phyloP scores from a whole-genome alignment of 352 stramenopile species.

The Globisporangium spiculum region DNA sequence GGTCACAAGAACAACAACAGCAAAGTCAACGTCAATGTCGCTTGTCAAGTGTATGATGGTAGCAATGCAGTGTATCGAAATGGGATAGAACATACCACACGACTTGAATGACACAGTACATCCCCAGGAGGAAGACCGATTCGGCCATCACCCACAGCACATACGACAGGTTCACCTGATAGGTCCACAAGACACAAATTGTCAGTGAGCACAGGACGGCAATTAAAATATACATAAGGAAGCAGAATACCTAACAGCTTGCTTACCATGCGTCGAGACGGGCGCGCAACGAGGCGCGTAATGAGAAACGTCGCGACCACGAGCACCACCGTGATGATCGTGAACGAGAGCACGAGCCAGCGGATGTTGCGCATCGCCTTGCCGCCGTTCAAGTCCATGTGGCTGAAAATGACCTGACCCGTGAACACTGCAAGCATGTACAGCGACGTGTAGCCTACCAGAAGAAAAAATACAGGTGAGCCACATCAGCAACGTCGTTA shows the following conservation, averaged over 20 bases:
- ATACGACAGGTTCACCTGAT: conserved; percentile 77
- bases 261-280: conserved; percentile 72
- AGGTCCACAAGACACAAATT: background rate
- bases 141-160: conserved; percentile 75
- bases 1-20: background rate
- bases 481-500: background rate
- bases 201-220: background rate
- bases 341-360: conserved; percentile 47
- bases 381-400: conserved; percentile 53
- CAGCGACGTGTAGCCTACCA: conserved; percentile 88
- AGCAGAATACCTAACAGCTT: background rate
- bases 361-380: conserved; percentile 64
- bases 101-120: conserved; percentile 59
- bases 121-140: conserved; percentile 49
- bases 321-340: conserved; percentile 38
- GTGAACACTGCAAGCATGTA: conserved; percentile 77
- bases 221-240: background rate
- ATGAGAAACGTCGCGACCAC: conserved; percentile 61
- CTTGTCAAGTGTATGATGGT: background rate
- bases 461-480: background rate
- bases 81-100: conserved; percentile 39
- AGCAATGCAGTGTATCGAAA: background rate
- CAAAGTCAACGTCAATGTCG: background rate
- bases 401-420: conserved; percentile 64
- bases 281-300: conserved; percentile 46